Evolutionary conservation across 805 yeast genomes (phyloP).

Genomic region (Hanseniaspora pseudoguilliermondii): DNA sequence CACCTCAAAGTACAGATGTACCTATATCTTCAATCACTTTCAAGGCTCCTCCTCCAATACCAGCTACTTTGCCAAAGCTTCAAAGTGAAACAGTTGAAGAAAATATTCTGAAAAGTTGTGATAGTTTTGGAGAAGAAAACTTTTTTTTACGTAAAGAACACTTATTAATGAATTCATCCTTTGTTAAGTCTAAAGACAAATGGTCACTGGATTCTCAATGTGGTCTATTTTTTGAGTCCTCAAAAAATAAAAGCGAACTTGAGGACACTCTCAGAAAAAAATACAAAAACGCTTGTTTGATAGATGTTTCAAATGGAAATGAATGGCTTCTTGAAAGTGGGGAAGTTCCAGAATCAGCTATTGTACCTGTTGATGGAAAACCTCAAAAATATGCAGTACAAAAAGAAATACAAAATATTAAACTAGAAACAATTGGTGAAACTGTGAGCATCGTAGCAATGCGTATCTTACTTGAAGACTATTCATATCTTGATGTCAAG

Average conservation of each 20-base stretch:
- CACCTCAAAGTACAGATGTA: not conserved
- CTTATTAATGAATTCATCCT: no score
- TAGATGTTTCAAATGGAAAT: not conserved
- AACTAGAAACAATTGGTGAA: not conserved
- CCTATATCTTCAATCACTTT: not conserved
- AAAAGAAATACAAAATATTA: conserved; percentile 32
- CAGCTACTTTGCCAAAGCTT: conserved; percentile 12
- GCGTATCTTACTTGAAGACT: conserved; percentile 60
- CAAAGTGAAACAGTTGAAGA: not conserved
- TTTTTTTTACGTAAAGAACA: no score
- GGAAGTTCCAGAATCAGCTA: not conserved
- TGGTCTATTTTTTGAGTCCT: not conserved
- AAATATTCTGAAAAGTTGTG: no score
- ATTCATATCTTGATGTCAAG: conserved; percentile 51
- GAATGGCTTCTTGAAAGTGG: not conserved
- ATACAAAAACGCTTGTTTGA: not conserved
- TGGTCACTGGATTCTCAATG: not conserved
- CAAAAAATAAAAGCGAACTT: not conserved
- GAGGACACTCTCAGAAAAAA: not conserved
- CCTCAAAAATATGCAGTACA: conserved; percentile 37
- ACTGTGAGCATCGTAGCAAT: conserved; percentile 37
- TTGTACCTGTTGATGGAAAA: not conserved
- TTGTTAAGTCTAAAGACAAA: not conserved
- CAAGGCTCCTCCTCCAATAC: conserved; percentile 1
- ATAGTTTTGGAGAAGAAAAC: no score